phyloP scores from a whole-genome alignment of 176 grass and related monocot species.

The Tillandsia leiboldiana region DNA sequence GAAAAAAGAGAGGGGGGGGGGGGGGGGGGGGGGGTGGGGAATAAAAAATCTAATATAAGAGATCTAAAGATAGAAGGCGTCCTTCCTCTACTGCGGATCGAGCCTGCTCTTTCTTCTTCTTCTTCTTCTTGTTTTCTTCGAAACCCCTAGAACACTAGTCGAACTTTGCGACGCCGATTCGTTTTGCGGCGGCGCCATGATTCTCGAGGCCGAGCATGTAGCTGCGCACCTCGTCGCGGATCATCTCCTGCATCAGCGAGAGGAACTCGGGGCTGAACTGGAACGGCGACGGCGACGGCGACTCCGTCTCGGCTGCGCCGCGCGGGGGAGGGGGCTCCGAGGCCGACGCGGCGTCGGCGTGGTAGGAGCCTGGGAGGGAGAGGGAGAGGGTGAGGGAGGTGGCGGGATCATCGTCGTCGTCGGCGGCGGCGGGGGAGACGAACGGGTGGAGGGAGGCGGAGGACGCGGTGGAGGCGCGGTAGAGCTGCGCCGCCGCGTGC shows the following conservation, averaged over 20 bases:
- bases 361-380: slow-evolving; percentile 45
- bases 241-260: slow-evolving; percentile 83
- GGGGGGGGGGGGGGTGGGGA: background rate
- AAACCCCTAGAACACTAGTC: slow-evolving; percentile 32
- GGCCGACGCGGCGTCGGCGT: background rate
- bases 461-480: background rate
- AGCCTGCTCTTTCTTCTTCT: slow-evolving; percentile 8
- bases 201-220: slow-evolving; percentile 55
- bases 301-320: background rate
- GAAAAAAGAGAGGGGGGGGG: background rate
- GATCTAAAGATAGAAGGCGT: slow-evolving; percentile 15
- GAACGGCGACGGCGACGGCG: background rate
- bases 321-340: background rate
- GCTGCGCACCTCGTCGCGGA: slow-evolving; percentile 76
- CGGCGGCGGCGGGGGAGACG: background rate
- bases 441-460: background rate
- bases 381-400: slow-evolving; percentile 73
- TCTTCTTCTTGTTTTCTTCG: background rate
- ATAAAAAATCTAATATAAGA: slow-evolving; percentile 8
- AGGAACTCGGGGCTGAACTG: slow-evolving; percentile 47
- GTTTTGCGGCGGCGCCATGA: slow-evolving; percentile 30
- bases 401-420: slow-evolving; percentile 29
- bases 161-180: slow-evolving; percentile 73
- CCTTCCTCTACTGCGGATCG: background rate
- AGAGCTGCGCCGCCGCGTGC: background rate